Base-by-base conservation (phyloP, 1,284 basidiomycete genomes). In the Tilletia caries region DNA sequence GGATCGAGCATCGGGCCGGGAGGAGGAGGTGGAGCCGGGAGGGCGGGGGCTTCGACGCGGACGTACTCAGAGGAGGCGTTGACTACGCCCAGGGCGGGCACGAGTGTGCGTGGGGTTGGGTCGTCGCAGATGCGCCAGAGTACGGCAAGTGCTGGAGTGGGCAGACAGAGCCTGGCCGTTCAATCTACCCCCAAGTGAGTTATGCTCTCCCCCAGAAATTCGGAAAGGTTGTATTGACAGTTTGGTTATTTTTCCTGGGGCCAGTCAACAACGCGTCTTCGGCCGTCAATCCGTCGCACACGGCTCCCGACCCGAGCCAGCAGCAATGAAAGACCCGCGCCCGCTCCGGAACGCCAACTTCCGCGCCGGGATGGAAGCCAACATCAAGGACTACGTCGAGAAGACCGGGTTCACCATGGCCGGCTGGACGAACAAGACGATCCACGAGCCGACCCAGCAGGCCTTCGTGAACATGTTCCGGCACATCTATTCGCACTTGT, bases 371-470 rank as follows among this genome's bases (percentile, higher is more conserved):
- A 80, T 83, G 79, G 76, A 80, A 69, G 68, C 72, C 20, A 70
- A 73, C 15, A 71, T 83, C 64, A 73, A 73, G 50, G 71, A 73
- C 33, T 76, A 79, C 65, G 70, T 82, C 37, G 76, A 78, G 46
- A 67, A 71, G 10, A 80, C 78, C 12, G 77, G 76, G 37, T 81
- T 83, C 70, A 76, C 71, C 65, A 77, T 76, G 76, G 66, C 74
- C 8, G 77, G 77, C 5, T 79, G 71, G 33, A 70, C 71, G 62
- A 71, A 79, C 68, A 74, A 76, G 64, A 73, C 74, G 23, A 75
- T 82, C 29, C 76, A 80, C 69, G 78, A 81, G 66, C 82, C 82
- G 25, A 81, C 81, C 12, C 82, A 83, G 52, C 72, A 73, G 20
- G 75, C 78, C 1, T 80, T 82, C 65, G 71, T 80, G 33, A 73